Percentiles rank a stretch among this genome's conserved stretches.
These are phyloP conservation scores for Seminavis robusta DNA, from an alignment of 108 stramenopile genomes.

Conservation along the genomic window DNA sequence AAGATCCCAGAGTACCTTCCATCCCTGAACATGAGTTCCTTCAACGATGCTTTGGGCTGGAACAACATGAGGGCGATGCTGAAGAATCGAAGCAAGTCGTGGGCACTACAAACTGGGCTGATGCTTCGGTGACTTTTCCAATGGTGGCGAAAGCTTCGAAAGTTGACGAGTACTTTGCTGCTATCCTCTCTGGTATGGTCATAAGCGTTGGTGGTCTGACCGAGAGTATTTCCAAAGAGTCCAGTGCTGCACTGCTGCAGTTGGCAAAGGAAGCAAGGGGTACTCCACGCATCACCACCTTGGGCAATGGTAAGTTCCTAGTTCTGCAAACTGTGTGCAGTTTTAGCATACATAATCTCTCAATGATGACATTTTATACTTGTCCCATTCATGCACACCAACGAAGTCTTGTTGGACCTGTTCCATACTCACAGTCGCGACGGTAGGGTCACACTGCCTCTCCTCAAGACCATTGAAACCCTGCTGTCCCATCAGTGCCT, in stretches of 20 bases:
- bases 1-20: conserved; percentile 40
- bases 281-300: conserved; percentile 9
- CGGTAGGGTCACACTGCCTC: conserved; percentile 64
- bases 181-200: conserved; percentile 81
- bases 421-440: conserved; percentile 46
- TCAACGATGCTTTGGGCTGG: not conserved
- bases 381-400: not conserved
- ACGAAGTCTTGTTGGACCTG: conserved; percentile 26
- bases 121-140: conserved; percentile 34
- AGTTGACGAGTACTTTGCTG: conserved; percentile 72
- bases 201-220: conserved; percentile 93
- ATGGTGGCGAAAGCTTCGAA: conserved; percentile 25
- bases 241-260: conserved; percentile 63
- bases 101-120: conserved; percentile 17
- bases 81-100: not conserved
- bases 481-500: conserved; percentile 68
- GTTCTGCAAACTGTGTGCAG: too few relatives aligned
- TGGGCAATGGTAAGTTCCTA: conserved; percentile 21
- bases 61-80: not conserved
- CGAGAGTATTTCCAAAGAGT: conserved; percentile 83
- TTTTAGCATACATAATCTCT: too few relatives aligned
- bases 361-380: not conserved
- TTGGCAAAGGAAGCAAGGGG: conserved; percentile 39
- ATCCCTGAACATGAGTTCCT: conserved; percentile 4
- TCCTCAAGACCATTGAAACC: conserved; percentile 72